Base-by-base conservation (phyloP, 73 alveolate species). In the Paramecium primaurelia region DNA sequence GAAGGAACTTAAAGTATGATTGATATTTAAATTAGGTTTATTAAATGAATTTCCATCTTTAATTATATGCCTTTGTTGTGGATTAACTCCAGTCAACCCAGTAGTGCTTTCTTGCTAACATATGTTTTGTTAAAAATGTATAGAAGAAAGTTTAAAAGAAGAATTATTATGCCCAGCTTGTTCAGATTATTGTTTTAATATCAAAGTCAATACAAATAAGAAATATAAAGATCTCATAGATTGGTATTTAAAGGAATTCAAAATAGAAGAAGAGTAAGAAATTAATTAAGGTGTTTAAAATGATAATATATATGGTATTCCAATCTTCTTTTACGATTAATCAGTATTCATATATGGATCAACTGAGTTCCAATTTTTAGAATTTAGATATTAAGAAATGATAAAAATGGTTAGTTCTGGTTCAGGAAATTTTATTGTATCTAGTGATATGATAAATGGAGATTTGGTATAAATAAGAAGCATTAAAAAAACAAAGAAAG, bases 81-180 rank as follows among this genome's bases (percentile, higher is more conserved):
- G 91, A 18, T 64, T 80, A n/a, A 80, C 91, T 42, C 91, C 91
- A 44, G 14, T 80, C 6, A 80, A 80, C 12, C 91, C 91, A 80
- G 73, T 80, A 5, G 91, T 80, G 25, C 47, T 80, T 4, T 36
- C 47, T 0, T 80, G 91, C 14, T 49, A 80, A 20, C 91, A 80
- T 80, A 42, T 80, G 71, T 80, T 80, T 42, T 80, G 91, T 49
- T 45, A 44, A 9, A 44, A 80, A 36, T 80, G 91, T 38, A 40
- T 80, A n/a, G 64, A 80, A 47, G 75, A 45, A 28, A 42, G 14
- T 49, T 49, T 80, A 45, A 25, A 49, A 26, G 71, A 80, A 20
- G 91, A 80, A 45, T 22, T 80, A 44, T 30, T 80, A 32, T 80
- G 91, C 49, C 91, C 91, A 0, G 91, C 91, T 10, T 80, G 91